A percentile compares a stretch with the other conserved stretches of the same genome.
Conservation (phyloP, 140 eudicot species). For the Flaveria floridana region DNA sequence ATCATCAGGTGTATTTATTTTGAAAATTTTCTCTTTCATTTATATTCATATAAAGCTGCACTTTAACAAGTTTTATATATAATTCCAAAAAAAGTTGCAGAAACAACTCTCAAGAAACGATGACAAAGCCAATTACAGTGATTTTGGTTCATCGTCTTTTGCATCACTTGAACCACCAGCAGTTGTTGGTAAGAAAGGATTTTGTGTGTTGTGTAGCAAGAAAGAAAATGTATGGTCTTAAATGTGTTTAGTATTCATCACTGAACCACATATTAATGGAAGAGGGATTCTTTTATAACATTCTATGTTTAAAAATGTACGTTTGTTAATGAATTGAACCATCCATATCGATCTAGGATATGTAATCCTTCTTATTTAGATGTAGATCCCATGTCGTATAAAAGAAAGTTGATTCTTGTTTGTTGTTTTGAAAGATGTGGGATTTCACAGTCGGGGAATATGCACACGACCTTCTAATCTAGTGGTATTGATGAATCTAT, state of each 20-base stretch:
- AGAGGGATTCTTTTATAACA: background rate
- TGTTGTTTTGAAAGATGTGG: too few relatives aligned
- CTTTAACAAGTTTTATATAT: background rate
- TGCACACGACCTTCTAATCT: too few relatives aligned
- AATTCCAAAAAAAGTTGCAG: slow-evolving; percentile 30
- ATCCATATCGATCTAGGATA: background rate
- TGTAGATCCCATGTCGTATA: too few relatives aligned
- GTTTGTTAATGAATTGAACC: background rate
- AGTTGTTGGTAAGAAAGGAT: slow-evolving; percentile 37
- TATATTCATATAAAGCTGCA: background rate
- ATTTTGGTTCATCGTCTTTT: slow-evolving; percentile 39
- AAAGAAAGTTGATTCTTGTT: too few relatives aligned
- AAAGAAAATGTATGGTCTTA: background rate
- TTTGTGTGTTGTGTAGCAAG: background rate
- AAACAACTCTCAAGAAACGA: slow-evolving; percentile 32
- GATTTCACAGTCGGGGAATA: too few relatives aligned
- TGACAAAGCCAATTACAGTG: slow-evolving; percentile 23
- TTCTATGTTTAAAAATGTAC: background rate
- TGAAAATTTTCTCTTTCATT: background rate
- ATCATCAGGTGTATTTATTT: slow-evolving; percentile 22
- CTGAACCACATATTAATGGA: too few relatives aligned
- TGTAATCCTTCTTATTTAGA: too few relatives aligned
- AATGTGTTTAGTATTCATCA: too few relatives aligned
- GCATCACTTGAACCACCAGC: slow-evolving; percentile 41
- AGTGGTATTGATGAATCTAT: too few relatives aligned